Percentiles rank a stretch among this genome's conserved stretches.
Evolutionary conservation across 1,284 basidiomycete species (phyloP).

Genomic region (Hymenochaete sp.): DNA sequence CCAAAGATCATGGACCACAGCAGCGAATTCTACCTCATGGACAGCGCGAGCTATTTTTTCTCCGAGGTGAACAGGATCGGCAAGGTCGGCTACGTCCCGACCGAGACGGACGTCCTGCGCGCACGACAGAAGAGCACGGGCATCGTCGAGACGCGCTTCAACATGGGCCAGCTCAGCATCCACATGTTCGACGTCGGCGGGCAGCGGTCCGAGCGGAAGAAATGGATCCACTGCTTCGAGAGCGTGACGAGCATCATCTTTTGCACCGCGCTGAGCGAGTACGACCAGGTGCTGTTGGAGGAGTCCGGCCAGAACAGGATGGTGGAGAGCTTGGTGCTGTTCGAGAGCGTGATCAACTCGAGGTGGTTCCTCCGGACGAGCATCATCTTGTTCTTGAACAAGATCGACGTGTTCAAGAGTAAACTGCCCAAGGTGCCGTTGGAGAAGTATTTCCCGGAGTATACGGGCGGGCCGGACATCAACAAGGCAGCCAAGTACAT

Average conservation of each 20-base stretch:
- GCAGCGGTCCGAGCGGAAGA: constrained; percentile 53
- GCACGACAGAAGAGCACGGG: constrained; percentile 90
- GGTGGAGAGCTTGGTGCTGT: constrained; percentile 88
- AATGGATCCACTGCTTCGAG: constrained; percentile 56
- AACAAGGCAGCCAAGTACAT: constrained; percentile 99
- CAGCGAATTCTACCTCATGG: constrained; percentile 94
- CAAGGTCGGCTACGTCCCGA: constrained; percentile 72
- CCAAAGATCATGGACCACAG: constrained; percentile 78
- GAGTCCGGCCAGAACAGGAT: constrained; percentile 74
- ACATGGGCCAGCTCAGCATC: constrained; percentile 35
- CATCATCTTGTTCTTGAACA: constrained; percentile 91
- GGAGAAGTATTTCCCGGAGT: constrained; percentile 89
- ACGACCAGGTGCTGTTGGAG: constrained; percentile 29
- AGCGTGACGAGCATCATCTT: constrained; percentile 49
- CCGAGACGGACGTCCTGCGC: constrained; percentile 82
- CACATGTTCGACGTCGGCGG: constrained; percentile 50
- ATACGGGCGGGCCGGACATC: constrained; percentile 87
- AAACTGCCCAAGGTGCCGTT: constrained; percentile 88
- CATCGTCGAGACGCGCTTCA: constrained; percentile 84
- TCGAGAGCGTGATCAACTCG: constrained; percentile 96
- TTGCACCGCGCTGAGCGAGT: constrained; percentile 58
- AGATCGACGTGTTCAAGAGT: constrained; percentile 92
- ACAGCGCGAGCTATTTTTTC: constrained; percentile 94
- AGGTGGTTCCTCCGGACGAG: constrained; percentile 93
- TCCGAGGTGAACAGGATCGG: constrained; percentile 79